A percentile compares a stretch with the other conserved stretches of the same genome.
Conservation (phyloP, 345 rosid species). For the Jatropha curcas region DNA sequence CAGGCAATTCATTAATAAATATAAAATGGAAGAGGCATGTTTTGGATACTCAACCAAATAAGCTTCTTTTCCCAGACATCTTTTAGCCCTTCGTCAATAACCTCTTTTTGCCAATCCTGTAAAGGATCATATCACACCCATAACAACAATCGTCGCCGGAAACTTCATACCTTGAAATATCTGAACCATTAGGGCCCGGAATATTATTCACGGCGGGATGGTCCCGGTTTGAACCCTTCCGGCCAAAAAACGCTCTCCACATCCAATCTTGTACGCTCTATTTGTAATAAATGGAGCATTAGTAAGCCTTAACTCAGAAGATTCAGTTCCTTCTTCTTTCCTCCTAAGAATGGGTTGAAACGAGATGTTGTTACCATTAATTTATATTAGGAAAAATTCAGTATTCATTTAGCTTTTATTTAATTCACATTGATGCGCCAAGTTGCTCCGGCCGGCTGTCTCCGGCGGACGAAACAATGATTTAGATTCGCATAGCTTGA, state of each 20-base stretch:
- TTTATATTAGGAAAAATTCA: neutral
- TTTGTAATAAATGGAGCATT: neutral
- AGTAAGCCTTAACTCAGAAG: constrained; percentile 6
- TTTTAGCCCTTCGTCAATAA: constrained; percentile 18
- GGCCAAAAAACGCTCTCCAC: constrained; percentile 20
- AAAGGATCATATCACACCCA: constrained; percentile 17
- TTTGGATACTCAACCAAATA: constrained; percentile 13
- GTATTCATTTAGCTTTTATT: neutral
- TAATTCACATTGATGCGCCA: constrained; percentile 12
- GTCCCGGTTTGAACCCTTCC: constrained; percentile 12
- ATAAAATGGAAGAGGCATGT: constrained; percentile 5
- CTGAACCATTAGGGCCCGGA: constrained; percentile 4
- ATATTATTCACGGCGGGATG: constrained; percentile 13
- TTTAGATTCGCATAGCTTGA: neutral
- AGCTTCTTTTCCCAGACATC: constrained; percentile 12
- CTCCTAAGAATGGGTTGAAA: constrained; percentile 19
- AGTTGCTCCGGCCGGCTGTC: constrained; percentile 18
- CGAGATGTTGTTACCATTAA: neutral
- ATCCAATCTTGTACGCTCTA: constrained; percentile 1
- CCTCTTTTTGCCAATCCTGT: constrained; percentile 24
- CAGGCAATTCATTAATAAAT: neutral
- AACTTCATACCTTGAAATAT: constrained; percentile 10
- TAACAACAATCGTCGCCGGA: constrained; percentile 1
- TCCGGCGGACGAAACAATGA: constrained; percentile 10
- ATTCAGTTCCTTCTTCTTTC: constrained; percentile 19